Conservation (phyloP, 2,329 filamentous ascomycete species). For the Cladosporium sp. region DNA sequence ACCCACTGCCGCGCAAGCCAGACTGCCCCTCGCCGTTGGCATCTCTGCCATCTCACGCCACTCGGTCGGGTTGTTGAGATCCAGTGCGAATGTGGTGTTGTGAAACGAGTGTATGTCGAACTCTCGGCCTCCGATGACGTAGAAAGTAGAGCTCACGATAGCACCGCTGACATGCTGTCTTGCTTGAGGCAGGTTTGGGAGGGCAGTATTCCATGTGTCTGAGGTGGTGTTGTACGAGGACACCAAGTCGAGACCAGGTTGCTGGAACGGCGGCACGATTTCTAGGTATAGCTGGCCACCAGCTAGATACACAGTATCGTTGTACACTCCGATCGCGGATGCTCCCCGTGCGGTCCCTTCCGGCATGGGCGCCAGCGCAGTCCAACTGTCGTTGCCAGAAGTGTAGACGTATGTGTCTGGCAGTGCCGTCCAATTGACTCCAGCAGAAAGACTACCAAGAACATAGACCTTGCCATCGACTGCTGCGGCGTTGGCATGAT, state of each 20-base stretch:
- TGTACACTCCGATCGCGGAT: neutral
- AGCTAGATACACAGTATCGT: neutral
- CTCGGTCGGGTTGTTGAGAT: neutral
- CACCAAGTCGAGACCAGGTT: neutral
- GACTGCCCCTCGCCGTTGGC: neutral
- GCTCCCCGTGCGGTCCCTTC: neutral
- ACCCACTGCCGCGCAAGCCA: neutral
- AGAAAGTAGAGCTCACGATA: neutral
- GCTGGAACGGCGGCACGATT: neutral
- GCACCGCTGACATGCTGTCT: conserved; percentile 1
- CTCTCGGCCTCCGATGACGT: neutral
- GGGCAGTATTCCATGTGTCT: neutral
- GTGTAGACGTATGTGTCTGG: neutral
- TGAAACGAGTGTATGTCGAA: neutral
- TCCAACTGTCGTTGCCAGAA: neutral
- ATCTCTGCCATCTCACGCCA: conserved; percentile 4
- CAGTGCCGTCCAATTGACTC: neutral
- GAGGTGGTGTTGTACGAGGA: neutral
- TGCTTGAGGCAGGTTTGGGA: neutral
- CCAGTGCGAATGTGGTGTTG: neutral
- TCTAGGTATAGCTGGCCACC: neutral
- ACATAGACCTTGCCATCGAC: neutral
- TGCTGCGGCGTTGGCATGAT: neutral
- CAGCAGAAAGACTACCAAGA: neutral
- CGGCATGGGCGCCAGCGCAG: neutral